Evolutionary conservation across 345 rosid genomes (phyloP).

Genomic region (Populus davidiana): DNA sequence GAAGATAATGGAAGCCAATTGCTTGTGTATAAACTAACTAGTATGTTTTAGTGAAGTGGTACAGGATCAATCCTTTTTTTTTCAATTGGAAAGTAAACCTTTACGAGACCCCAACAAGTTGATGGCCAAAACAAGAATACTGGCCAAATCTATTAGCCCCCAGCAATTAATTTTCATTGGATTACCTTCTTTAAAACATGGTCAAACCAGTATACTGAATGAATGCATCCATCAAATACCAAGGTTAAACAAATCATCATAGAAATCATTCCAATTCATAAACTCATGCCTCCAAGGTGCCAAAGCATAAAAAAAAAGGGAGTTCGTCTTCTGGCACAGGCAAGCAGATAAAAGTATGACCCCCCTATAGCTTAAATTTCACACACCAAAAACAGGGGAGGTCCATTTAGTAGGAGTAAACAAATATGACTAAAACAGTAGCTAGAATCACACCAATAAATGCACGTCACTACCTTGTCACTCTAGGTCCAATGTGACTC

Average conservation of each 20-base stretch:
- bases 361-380: not conserved
- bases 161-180: slow-evolving; percentile 2
- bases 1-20: not conserved
- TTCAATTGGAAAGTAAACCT: slow-evolving; percentile 1
- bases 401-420: not conserved
- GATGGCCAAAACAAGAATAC: not conserved
- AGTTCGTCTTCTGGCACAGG: too few relatives aligned
- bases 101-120: not conserved
- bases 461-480: not conserved
- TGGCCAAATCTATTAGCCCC: not conserved
- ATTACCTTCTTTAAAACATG: not conserved
- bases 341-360: too few relatives aligned
- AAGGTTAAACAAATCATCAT: not conserved
- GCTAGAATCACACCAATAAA: not conserved
- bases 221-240: not conserved
- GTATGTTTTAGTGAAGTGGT: slow-evolving; percentile 9
- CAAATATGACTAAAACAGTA: not conserved
- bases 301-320: not conserved
- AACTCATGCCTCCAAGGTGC: not conserved
- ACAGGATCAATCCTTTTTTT: not conserved
- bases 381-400: not conserved
- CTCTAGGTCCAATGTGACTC: too few relatives aligned
- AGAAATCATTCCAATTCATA: too few relatives aligned
- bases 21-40: not conserved
- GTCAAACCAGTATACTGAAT: not conserved